A percentile compares a stretch with the other conserved stretches of the same genome.
Evolutionary conservation across 345 rosid genomes (phyloP).

Genomic region (Nephelium lappaceum): DNA sequence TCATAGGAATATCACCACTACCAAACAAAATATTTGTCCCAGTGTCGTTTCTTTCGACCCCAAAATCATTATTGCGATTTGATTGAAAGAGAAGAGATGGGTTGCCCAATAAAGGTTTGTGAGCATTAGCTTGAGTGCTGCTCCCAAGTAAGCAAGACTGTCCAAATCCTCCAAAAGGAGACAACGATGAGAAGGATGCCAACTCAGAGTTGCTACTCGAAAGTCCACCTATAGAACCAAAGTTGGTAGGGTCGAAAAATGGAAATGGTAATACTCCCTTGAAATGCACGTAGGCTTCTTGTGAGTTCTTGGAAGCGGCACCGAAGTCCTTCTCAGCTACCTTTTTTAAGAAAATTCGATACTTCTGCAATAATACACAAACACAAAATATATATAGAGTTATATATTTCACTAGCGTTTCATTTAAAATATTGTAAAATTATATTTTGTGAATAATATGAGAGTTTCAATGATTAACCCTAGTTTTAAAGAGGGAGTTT

Average conservation of each 20-base stretch:
- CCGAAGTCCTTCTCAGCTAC: conserved; percentile 37
- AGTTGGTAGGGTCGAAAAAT: neutral
- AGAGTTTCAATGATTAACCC: too few species aligned
- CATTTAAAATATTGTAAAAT: too few species aligned
- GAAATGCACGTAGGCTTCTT: neutral
- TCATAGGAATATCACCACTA: neutral
- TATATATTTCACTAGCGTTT: too few species aligned
- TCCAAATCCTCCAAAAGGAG: conserved; percentile 1
- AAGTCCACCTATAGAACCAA: too few species aligned
- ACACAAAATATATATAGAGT: neutral
- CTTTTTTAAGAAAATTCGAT: conserved; percentile 57
- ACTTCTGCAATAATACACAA: conserved; percentile 52
- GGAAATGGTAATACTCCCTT: neutral
- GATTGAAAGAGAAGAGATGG: neutral
- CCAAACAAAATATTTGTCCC: neutral
- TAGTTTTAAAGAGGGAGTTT: too few species aligned
- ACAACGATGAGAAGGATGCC: neutral
- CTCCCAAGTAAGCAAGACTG: conserved; percentile 12
- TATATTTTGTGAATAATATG: too few species aligned
- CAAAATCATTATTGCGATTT: neutral
- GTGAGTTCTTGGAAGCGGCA: conserved; percentile 8
- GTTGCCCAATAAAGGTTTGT: conserved; percentile 2
- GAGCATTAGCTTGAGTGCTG: neutral
- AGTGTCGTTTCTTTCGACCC: neutral
- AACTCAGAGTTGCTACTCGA: neutral